Base-by-base conservation (phyloP, 352 stramenopile species). In the Pythium utonaiense region DNA sequence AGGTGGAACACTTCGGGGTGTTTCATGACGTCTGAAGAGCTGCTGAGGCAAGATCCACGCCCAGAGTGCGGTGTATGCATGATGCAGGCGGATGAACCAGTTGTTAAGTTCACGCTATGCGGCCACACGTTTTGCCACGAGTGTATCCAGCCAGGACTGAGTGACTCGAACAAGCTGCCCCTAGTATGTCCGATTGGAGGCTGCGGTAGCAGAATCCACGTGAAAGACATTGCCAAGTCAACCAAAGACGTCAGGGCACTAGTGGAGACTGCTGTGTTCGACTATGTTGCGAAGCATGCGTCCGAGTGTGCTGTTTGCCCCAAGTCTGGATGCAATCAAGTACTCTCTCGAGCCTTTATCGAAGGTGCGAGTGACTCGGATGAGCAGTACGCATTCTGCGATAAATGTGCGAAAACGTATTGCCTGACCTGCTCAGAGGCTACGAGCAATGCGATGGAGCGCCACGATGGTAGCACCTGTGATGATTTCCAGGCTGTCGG, bases 291-390 rank as follows among this genome's bases (percentile, higher is more conserved):
- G 8, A 50, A 56, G n/a, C 55, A 64, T 40, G 45, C 56, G 14
- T 19, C 25, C 7, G 41, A 56, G 27, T 57, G 25, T 27, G 22
- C 34, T 1, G 47, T 69, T 3, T 69, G 55, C 22, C 62, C 62
- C 1, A 54, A 58, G 40, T 57, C 62, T 2, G 55, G 62, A 1
- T 69, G 62, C 54, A 69, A 69, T 51, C 54, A 69, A n/a, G 48
- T 64, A 7, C 30, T 64, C 2, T 58, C 48, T 4, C 38, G 42
- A 2, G 31, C 28, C 5, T 49, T 48, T 16, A 24, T 50, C 3
- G 44, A 54, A 17, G 21, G 13, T 1, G 42, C 22, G 13, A 27
- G 14, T 6, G 21, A 21, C 13, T 1, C 12, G 0, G 53, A 36
- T 6, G 33, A 53, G 17, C 49, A 56, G 48, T 48, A 61, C 13